phyloP scores from a whole-genome alignment of 768 basidiomycete genomes.

The Pulveroboletus sp. region DNA sequence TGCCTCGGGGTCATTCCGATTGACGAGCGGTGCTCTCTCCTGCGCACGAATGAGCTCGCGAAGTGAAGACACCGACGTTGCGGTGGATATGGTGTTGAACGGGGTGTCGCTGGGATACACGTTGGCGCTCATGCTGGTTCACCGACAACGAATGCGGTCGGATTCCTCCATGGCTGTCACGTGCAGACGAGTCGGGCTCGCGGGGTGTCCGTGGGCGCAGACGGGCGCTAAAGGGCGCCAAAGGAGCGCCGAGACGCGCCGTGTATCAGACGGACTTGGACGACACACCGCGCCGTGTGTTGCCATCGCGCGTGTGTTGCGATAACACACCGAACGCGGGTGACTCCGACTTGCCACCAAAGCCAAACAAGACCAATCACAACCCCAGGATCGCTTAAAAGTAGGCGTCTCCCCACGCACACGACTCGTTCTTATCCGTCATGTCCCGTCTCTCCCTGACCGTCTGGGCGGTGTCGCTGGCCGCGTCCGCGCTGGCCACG shows the following conservation, averaged over 20 bases:
- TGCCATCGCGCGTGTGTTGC: too few species aligned
- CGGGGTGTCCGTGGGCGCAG: too few species aligned
- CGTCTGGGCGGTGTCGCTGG: slow-evolving; percentile 39
- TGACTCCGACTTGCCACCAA: slow-evolving; percentile 26
- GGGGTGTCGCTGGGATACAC: slow-evolving; percentile 3
- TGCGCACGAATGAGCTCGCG: slow-evolving; percentile 20
- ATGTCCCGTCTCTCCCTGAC: slow-evolving; percentile 34
- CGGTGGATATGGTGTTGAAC: slow-evolving; percentile 24
- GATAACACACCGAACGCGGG: background rate
- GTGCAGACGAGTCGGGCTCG: too few species aligned
- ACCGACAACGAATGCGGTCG: background rate
- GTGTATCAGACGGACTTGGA: too few species aligned
- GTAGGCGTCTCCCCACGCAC: slow-evolving; percentile 13
- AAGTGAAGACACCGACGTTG: slow-evolving; percentile 27
- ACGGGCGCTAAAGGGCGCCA: too few species aligned
- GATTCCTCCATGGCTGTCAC: too few species aligned
- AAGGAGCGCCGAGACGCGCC: too few species aligned
- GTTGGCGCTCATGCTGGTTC: slow-evolving; percentile 18
- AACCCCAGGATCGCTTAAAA: slow-evolving; percentile 17
- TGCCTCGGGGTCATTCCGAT: slow-evolving; percentile 25
- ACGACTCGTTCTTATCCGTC: slow-evolving; percentile 17
- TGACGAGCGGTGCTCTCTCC: slow-evolving; percentile 25
- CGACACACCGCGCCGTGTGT: too few species aligned
- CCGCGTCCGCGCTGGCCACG: slow-evolving; percentile 33
- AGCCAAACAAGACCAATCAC: slow-evolving; percentile 29